Evolutionary conservation across 2,329 filamentous ascomycete genomes (phyloP).

Genomic region (Diaporthe ilicicola): DNA sequence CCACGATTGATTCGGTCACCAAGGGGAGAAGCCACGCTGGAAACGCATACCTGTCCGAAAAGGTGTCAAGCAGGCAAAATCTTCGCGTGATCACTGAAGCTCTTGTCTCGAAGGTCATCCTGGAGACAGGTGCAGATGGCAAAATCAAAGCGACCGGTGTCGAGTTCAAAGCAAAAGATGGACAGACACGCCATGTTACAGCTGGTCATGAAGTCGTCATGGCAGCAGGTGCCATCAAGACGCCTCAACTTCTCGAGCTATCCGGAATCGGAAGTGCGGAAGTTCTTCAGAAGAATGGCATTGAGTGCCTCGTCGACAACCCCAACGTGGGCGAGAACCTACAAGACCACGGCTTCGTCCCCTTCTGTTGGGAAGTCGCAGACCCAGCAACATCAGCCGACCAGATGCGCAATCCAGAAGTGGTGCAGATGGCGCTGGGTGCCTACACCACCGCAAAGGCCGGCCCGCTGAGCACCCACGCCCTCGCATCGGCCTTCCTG

Average conservation of each 20-base stretch:
- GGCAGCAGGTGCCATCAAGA: conserved; percentile 44
- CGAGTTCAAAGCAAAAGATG: conserved; percentile 35
- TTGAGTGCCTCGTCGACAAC: conserved; percentile 45
- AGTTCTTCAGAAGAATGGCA: conserved; percentile 46
- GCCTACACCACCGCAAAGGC: conserved; percentile 41
- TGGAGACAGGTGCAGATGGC: conserved; percentile 26
- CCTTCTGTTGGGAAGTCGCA: conserved; percentile 43
- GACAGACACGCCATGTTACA: conserved; percentile 27
- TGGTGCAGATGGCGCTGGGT: conserved; percentile 28
- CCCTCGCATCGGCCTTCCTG: conserved; percentile 36
- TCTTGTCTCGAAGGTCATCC: conserved; percentile 37
- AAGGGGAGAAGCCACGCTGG: conserved; percentile 32
- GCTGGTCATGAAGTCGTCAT: conserved; percentile 42
- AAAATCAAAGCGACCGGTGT: conserved; percentile 37
- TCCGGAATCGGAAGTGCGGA: conserved; percentile 42
- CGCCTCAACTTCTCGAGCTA: conserved; percentile 33
- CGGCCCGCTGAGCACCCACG: conserved; percentile 42
- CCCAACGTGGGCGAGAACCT: conserved; percentile 49
- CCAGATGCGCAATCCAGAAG: conserved; percentile 29
- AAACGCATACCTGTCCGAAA: conserved; percentile 32
- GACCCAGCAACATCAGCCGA: conserved; percentile 41
- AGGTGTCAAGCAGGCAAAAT: conserved; percentile 28
- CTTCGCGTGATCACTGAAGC: conserved; percentile 37
- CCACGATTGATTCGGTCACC: conserved; percentile 31
- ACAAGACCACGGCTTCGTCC: conserved; percentile 46